Conservation (phyloP, 305 asterid genomes). For the Fraxinus floribunda region DNA sequence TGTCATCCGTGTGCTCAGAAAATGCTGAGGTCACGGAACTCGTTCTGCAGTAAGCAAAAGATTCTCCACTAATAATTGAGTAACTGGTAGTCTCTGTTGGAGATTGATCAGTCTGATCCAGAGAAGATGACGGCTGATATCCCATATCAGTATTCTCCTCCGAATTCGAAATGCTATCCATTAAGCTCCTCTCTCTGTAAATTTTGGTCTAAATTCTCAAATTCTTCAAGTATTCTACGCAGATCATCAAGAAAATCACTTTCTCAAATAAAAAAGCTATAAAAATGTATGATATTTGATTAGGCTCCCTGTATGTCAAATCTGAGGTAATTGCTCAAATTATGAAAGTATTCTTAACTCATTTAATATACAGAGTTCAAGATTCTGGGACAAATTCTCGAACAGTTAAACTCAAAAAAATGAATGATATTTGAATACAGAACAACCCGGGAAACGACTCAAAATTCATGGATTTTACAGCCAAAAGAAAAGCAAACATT, state of each 20-base stretch:
- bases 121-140: constrained; percentile 56
- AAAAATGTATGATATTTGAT: neutral
- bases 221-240: neutral
- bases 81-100: constrained; percentile 39
- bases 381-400: constrained; percentile 30
- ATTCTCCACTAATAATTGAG: constrained; percentile 49
- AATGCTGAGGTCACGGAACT: constrained; percentile 68
- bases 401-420: neutral
- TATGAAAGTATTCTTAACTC: neutral
- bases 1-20: constrained; percentile 66
- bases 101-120: constrained; percentile 53
- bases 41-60: constrained; percentile 67
- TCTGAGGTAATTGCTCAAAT: neutral
- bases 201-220: neutral
- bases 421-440: constrained; percentile 28
- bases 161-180: constrained; percentile 44
- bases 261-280: neutral
- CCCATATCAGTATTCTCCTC: constrained; percentile 65
- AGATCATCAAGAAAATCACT: neutral
- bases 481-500: neutral
- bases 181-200: neutral
- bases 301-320: constrained; percentile 5
- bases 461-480: neutral
- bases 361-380: constrained; percentile 29
- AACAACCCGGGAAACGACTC: constrained; percentile 41